Base-by-base conservation (phyloP, 148 eudicot genomes). In the Diospyros lotus region DNA sequence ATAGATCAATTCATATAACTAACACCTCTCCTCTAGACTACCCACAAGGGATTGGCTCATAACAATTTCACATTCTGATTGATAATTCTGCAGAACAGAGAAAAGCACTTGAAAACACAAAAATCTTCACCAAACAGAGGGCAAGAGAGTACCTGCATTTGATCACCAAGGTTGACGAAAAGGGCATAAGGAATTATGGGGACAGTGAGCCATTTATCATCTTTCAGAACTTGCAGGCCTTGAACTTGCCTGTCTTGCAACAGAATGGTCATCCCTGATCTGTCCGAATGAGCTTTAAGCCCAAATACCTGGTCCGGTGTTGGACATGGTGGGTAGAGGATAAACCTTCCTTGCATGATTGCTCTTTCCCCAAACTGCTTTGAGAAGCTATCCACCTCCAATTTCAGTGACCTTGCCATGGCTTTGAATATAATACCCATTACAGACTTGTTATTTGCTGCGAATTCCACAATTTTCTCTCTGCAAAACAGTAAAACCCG, bases 161-260 rank as follows among this genome's bases (percentile, higher is more conserved):
- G 78, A 54, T 86, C 84, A 6, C 88, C 88, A 58, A 82, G 68
- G 68, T 76, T 82, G 45, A 86, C 69, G 45, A 83, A 77, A 6
- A 83, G 79, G 60, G 86, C 86, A 52, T 68, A 50, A 39, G 84
- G 82, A 67, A 83, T 71, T 45, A 83, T 69, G 8, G 87, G 84
- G 60, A 85, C 87, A 58, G 64, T 70, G 74, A 79, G 75, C 88
- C 88, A 87, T 39, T 83, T 64, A 46, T 73, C 85, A 55, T 85
- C 85, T 77, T 79, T 87, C 18, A 73, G 75, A 54, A 87, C 73
- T 13, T 87, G 85, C 65, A 87, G 90, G 69, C 85, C 87, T 77
- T 76, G 75, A n/a, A 80, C 90, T 18, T 82, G 63, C 17, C 42
- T 69, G 72, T 85, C 86, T 83, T 80, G 90, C 76, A 87, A 71